Base-by-base conservation (phyloP, 2,329 filamentous ascomycete species). In the Diaporthe caulivora region DNA sequence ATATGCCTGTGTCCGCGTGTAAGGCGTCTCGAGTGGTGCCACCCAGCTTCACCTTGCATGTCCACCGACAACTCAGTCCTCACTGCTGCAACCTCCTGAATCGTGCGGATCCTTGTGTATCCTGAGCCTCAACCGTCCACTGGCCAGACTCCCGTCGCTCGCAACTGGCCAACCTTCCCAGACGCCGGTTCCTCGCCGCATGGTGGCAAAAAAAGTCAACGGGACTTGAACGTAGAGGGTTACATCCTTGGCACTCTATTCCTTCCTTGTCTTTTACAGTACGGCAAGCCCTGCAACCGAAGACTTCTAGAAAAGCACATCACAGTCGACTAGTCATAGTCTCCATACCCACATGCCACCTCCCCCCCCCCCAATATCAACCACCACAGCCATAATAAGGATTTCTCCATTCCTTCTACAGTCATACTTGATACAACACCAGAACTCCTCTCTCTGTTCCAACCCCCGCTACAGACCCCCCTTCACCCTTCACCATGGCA, bases 401-500 rank as follows among this genome's bases (percentile, higher is more conserved):
- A 71, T 18, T 26, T 15, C 47, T 53, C 31, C 37, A 40, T 34
- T 42, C 18, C 37, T 10, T 26, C 34, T 40, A 37, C 21, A 68
- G 8, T 40, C 53, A 34, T 11, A 8, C 13, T 7, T 54, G 4
- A 31, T 18, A n/a, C 34, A 6, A n/a, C 44, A 6, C 21, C 42
- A 62, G 15, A 53, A 17, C n/a, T 29, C 26, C 15, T 15, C n/a
- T 8, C n/a, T 13, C 7, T 29, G n/a, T 26, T 34, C 13, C 60
- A 65, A 13, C 47, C 37, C 44, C 51, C 37, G n/a, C 24, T 21
- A 34, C 37, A 51, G 37, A 62, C 57, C 40, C 26, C 11, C 13
- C 44, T 37, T 34, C 31, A 6, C 47, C 34, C 34, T 34, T 47
- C 71, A 72, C 13, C 29, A 76, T 76, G 74, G 72, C 80, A 69